phyloP scores from a whole-genome alignment of 176 grass and related monocot genomes.

The bread wheat (Triticum aestivum) region DNA sequence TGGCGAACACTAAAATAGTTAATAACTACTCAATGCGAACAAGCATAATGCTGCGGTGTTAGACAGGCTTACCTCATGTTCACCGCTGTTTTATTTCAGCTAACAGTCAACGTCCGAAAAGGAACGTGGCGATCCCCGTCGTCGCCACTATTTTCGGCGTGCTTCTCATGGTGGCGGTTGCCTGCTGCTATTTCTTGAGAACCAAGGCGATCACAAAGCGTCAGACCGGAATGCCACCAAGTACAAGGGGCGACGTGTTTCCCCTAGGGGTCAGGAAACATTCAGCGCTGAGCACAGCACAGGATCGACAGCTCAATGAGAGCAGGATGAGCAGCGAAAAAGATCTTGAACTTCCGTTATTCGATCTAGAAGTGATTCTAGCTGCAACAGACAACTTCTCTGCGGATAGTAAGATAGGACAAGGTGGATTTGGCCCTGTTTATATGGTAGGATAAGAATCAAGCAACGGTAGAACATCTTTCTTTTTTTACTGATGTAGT shows the following conservation, averaged over 20 bases:
- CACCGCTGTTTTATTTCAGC: constrained; percentile 12
- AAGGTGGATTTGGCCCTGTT: constrained; percentile 61
- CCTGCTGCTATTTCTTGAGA: constrained; percentile 24
- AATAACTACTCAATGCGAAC: not conserved
- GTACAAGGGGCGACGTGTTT: not conserved
- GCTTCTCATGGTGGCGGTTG: not conserved
- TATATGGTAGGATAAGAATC: constrained; percentile 40
- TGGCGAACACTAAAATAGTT: not conserved
- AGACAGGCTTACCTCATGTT: not conserved
- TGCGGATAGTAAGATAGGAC: constrained; percentile 26
- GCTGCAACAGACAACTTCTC: constrained; percentile 36
- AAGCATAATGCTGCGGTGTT: not conserved
- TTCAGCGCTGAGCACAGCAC: not conserved
- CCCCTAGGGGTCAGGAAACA: constrained; percentile 14
- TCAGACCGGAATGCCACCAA: not conserved
- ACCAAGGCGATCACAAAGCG: not conserved
- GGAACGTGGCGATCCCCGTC: not conserved
- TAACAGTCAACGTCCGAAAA: not conserved
- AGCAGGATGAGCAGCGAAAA: not conserved
- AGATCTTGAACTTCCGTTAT: constrained; percentile 43
- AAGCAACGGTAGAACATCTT: no score
- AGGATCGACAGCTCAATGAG: not conserved
- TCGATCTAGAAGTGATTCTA: constrained; percentile 21
- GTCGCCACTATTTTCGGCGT: not conserved
- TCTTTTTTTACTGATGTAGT: not conserved